Evolutionary conservation across 768 basidiomycete genomes (phyloP).

Genomic region (Amylocystis lapponica): DNA sequence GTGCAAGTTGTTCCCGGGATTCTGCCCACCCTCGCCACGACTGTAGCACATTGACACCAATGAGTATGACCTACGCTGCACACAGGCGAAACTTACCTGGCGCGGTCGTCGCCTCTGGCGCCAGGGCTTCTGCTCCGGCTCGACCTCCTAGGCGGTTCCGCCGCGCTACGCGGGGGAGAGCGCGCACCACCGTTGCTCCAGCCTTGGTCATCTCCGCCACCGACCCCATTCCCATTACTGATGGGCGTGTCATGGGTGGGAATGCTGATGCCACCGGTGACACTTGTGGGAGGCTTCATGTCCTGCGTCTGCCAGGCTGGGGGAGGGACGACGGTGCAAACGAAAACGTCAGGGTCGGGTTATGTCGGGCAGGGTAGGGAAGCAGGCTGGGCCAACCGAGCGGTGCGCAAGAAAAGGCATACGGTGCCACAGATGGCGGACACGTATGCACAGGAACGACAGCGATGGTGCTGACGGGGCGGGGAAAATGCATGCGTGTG

Average conservation of each 20-base stretch:
- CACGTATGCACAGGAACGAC: conserved; percentile 5
- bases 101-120: conserved; percentile 43
- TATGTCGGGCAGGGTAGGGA: conserved; percentile 25
- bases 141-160: conserved; percentile 54
- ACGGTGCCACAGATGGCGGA: conserved; percentile 4
- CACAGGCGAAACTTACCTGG: conserved; percentile 36
- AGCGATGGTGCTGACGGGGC: conserved; percentile 10
- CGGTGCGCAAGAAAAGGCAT: conserved; percentile 15
- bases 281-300: conserved; percentile 55
- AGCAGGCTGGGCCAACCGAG: conserved; percentile 17
- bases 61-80: not conserved
- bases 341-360: conserved; percentile 40
- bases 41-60: no score
- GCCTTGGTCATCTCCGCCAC: conserved; percentile 48
- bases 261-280: conserved; percentile 56
- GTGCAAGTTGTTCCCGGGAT: conserved; percentile 64
- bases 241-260: conserved; percentile 44
- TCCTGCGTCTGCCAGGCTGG: conserved; percentile 85
- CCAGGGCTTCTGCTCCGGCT: conserved; percentile 79
- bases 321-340: conserved; percentile 30
- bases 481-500: conserved; percentile 8
- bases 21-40: conserved; percentile 33
- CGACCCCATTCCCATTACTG: conserved; percentile 40
- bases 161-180: conserved; percentile 40
- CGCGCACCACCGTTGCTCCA: conserved; percentile 43